Percentiles rank a stretch among this genome's conserved stretches.
Conservation (phyloP, 805 yeast species). For the Sungouiozyma ichnusensis region DNA sequence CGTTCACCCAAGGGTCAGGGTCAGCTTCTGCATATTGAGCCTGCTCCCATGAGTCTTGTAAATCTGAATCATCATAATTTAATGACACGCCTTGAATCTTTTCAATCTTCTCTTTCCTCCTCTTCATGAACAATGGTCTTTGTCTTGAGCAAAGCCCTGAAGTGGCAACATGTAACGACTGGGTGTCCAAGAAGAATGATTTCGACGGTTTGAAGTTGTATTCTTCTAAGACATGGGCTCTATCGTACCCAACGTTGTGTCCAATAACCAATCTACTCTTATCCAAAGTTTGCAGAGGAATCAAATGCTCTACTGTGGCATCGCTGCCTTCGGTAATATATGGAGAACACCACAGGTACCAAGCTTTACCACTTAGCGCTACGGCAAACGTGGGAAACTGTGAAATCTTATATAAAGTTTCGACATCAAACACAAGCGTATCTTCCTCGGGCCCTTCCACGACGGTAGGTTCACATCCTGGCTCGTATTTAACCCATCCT, state of each 20-base stretch:
- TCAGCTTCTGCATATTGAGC: constrained; percentile 22
- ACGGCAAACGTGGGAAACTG: constrained; percentile 72
- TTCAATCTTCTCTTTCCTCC: constrained; percentile 29
- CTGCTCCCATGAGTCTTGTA: constrained; percentile 13
- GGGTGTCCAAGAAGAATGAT: constrained; percentile 79
- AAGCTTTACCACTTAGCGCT: constrained; percentile 64
- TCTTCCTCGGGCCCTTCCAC: constrained; percentile 67
- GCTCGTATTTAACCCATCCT: constrained; percentile 77
- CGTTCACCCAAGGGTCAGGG: constrained; percentile 82
- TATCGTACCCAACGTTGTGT: constrained; percentile 82
- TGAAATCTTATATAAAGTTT: constrained; percentile 66
- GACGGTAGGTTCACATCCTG: constrained; percentile 38
- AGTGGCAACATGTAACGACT: constrained; percentile 84
- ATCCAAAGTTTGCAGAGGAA: constrained; percentile 55
- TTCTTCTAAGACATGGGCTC: constrained; percentile 80
- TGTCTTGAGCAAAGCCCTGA: constrained; percentile 92
- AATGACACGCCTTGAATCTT: constrained; percentile 5
- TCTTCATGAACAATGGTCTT: constrained; percentile 64
- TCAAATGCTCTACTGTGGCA: constrained; percentile 46
- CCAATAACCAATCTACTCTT: constrained; percentile 63
- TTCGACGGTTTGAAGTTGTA: constrained; percentile 56
- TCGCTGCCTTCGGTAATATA: constrained; percentile 30
- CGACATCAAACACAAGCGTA: constrained; percentile 79
- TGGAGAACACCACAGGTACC: constrained; percentile 96
- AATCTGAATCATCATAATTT: constrained; percentile 5